Evolutionary conservation across 2,329 filamentous ascomycete species (phyloP).

Genomic region (Penicillium olsonii): DNA sequence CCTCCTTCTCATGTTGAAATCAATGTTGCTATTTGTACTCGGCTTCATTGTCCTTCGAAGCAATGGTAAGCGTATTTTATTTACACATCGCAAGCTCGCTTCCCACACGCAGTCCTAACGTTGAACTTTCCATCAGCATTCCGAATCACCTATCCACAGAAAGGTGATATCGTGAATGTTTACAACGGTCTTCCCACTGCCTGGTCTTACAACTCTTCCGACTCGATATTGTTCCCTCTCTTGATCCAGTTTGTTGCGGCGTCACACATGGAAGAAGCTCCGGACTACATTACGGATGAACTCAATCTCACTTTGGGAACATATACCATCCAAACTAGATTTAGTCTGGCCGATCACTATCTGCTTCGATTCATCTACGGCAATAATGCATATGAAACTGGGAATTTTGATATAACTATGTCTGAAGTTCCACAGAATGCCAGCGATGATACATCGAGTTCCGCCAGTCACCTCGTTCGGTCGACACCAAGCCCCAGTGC

Average conservation of each 20-base stretch:
- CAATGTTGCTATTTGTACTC: slow-evolving; percentile 1
- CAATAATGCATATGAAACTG: neutral
- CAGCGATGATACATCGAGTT: slow-evolving; percentile 5
- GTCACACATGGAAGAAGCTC: neutral
- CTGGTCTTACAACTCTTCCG: slow-evolving; percentile 5
- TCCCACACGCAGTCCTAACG: neutral
- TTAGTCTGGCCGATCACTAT: neutral
- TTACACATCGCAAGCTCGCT: neutral
- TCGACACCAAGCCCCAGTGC: neutral
- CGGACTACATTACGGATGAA: neutral
- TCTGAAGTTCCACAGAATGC: neutral
- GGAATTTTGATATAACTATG: neutral
- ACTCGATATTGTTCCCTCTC: slow-evolving; percentile 1
- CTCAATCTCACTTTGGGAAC: slow-evolving; percentile 1
- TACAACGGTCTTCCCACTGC: neutral
- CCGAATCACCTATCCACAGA: slow-evolving; percentile 1
- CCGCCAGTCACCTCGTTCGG: neutral
- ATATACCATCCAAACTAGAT: neutral
- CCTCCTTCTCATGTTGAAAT: slow-evolving; percentile 1
- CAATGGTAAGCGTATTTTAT: slow-evolving; percentile 2
- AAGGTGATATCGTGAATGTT: slow-evolving; percentile 4
- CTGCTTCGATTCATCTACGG: slow-evolving; percentile 1
- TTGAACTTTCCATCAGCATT: slow-evolving; percentile 3
- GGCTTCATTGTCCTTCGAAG: slow-evolving; percentile 1
- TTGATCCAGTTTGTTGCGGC: neutral